Percentiles rank a stretch among this genome's conserved stretches.
These are phyloP conservation scores for Phytophthora sansomeana DNA, from an alignment of 352 stramenopile genomes.

Conservation along the genomic window DNA sequence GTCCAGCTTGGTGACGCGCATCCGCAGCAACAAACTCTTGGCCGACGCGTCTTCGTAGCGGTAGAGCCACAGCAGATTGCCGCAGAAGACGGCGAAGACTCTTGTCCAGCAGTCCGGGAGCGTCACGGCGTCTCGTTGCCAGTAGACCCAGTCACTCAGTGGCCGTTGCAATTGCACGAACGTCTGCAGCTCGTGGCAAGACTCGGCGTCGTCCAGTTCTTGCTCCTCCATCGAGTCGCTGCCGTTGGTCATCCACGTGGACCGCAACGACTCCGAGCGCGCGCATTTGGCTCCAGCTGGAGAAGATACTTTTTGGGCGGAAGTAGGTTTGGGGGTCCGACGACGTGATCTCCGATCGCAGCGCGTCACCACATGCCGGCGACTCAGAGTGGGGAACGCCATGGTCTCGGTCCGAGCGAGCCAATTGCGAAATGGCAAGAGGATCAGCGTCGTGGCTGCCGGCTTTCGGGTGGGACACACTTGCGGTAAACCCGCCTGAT, in stretches of 20 bases:
- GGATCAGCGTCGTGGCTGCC: not conserved
- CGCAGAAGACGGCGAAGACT: slow-evolving; percentile 56
- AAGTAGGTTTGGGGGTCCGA: not conserved
- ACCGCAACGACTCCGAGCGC: slow-evolving; percentile 44
- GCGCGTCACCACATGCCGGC: slow-evolving; percentile 16
- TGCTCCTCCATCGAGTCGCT: slow-evolving; percentile 35
- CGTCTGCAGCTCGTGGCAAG: slow-evolving; percentile 18
- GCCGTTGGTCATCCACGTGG: slow-evolving; percentile 45
- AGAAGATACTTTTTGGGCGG: slow-evolving; percentile 1
- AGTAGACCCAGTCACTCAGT: slow-evolving; percentile 57
- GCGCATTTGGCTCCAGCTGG: slow-evolving; percentile 18
- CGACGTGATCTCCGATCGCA: slow-evolving; percentile 18
- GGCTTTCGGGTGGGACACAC: not conserved
- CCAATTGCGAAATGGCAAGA: slow-evolving; percentile 30
- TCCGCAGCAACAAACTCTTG: slow-evolving; percentile 40
- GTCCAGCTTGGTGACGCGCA: slow-evolving; percentile 33
- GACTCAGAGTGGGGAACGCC: slow-evolving; percentile 20
- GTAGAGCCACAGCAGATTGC: slow-evolving; percentile 47
- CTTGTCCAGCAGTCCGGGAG: slow-evolving; percentile 54
- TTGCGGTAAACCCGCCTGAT: slow-evolving; percentile 21
- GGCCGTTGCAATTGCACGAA: slow-evolving; percentile 23
- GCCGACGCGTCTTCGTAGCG: slow-evolving; percentile 51
- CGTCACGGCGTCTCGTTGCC: slow-evolving; percentile 42
- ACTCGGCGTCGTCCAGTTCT: slow-evolving; percentile 11
- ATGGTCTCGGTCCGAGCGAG: slow-evolving; percentile 13